These are phyloP conservation scores for Talinum fruticosum DNA, from an alignment of 148 eudicot genomes.

Conservation along the genomic window DNA sequence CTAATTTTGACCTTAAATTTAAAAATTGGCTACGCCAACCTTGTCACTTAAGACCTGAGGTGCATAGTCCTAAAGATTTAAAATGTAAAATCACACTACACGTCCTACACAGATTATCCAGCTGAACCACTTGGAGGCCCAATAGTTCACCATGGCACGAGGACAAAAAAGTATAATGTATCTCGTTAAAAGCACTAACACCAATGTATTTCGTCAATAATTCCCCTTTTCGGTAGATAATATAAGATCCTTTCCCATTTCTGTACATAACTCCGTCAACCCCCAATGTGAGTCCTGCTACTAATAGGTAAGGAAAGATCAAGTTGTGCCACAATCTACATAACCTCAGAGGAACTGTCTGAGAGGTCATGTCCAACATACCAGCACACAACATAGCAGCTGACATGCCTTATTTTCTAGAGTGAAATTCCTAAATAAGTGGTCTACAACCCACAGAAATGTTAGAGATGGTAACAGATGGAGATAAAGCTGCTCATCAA, in stretches of 20 bases:
- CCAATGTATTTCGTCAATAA: background rate
- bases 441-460: background rate
- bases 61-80: background rate
- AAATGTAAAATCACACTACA: background rate
- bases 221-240: background rate
- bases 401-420: background rate
- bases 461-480: background rate
- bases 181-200: too few relatives aligned
- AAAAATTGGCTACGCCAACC: background rate
- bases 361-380: background rate
- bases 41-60: background rate
- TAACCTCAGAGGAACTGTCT: background rate
- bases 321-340: background rate
- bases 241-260: background rate
- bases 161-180: too few relatives aligned
- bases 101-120: background rate
- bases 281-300: background rate
- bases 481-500: constrained; percentile 5
- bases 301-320: background rate
- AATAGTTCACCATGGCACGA: too few relatives aligned
- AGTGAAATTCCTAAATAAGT: background rate
- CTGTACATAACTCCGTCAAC: background rate
- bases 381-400: background rate
- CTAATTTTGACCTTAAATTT: background rate
- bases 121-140: too few relatives aligned